phyloP scores from a whole-genome alignment of 768 basidiomycete species.

The Saitozyma podzolica region DNA sequence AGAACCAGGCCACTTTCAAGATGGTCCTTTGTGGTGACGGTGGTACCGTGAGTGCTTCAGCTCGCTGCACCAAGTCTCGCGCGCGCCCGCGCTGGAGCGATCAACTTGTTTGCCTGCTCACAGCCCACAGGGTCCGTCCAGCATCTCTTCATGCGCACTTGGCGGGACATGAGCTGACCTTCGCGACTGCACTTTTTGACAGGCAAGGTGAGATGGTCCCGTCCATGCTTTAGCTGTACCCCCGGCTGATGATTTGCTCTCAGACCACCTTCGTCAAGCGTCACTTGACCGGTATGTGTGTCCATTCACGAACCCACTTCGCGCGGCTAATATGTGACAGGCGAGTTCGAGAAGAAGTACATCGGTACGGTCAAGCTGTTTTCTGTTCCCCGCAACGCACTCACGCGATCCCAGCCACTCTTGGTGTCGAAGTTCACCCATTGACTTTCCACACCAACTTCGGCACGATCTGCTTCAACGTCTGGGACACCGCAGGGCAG shows the following conservation, averaged over 20 bases:
- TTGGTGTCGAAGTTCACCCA: conserved; percentile 99
- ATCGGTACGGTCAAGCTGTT: conserved; percentile 65
- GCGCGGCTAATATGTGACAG: conserved; percentile 46
- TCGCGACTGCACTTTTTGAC: neutral
- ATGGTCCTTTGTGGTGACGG: conserved; percentile 85
- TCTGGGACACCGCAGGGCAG: conserved; percentile 99
- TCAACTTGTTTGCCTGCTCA: neutral
- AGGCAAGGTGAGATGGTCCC: conserved; percentile 25
- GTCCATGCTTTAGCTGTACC: conserved; percentile 15
- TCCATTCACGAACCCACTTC: neutral
- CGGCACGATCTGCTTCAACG: conserved; percentile 98
- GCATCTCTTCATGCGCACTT: too few species aligned
- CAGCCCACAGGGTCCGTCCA: neutral
- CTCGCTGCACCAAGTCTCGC: too few species aligned
- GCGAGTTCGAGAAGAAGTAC: conserved; percentile 99
- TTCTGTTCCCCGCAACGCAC: conserved; percentile 4
- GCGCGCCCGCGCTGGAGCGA: too few species aligned
- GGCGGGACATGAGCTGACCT: too few species aligned
- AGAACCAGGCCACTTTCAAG: conserved; percentile 83
- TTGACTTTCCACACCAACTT: conserved; percentile 95
- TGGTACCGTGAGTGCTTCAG: conserved; percentile 31
- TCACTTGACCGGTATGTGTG: conserved; percentile 71
- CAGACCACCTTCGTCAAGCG: conserved; percentile 99
- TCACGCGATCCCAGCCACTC: conserved; percentile 69
- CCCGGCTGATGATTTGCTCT: conserved; percentile 6